Evolutionary conservation across 495 filamentous ascomycete species (phyloP).

Genomic region (Mytilinidion resinicola): DNA sequence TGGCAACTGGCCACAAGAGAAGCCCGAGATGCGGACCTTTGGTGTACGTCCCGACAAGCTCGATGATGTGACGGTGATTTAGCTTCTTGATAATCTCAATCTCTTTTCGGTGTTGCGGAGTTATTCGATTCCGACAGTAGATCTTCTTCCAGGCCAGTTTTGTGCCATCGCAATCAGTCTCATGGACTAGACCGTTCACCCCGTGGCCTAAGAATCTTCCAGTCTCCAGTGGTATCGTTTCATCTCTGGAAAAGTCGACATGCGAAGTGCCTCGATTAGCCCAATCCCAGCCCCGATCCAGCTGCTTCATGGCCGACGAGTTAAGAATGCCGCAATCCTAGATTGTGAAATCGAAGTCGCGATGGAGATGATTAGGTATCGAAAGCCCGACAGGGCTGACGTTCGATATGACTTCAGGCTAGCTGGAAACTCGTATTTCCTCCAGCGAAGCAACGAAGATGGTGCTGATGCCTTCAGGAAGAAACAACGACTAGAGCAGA

Average conservation of each 20-base stretch:
- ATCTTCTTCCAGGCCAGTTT: conserved; percentile 4
- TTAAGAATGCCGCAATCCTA: too few relatives aligned
- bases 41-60: conserved; percentile 1
- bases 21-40: neutral
- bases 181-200: neutral
- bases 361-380: too few relatives aligned
- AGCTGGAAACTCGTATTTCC: too few relatives aligned
- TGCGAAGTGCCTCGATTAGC: neutral
- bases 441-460: too few relatives aligned
- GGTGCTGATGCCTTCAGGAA: too few relatives aligned
- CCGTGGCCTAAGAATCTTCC: conserved; percentile 7
- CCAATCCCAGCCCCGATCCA: neutral
- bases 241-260: neutral
- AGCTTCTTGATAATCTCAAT: conserved; percentile 1
- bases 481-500: too few relatives aligned
- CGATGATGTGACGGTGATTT: neutral
- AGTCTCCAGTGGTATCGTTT: neutral
- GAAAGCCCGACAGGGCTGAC: too few relatives aligned
- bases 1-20: conserved; percentile 5
- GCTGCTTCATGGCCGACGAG: too few relatives aligned
- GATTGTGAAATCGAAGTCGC: too few relatives aligned
- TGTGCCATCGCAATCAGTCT: conserved; percentile 1
- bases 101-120: neutral
- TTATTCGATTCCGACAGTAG: neutral
- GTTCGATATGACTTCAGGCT: too few relatives aligned